Percentiles rank a stretch among this genome's conserved stretches.
Conservation (phyloP, 257 asterid species). For the Pogostemon cablin region DNA sequence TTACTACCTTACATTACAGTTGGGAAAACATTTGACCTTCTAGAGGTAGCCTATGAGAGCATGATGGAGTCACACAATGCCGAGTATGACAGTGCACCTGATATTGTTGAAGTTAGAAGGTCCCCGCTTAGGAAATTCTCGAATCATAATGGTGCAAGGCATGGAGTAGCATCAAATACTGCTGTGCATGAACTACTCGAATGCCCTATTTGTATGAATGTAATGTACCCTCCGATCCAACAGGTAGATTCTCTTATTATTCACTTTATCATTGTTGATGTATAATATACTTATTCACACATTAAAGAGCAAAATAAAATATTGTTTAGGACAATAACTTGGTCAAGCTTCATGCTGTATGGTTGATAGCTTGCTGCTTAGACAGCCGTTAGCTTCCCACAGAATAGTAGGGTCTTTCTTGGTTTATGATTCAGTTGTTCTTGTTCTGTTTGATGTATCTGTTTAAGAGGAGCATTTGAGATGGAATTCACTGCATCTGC, state of each 20-base stretch:
- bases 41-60: constrained; percentile 42
- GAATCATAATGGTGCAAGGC: constrained; percentile 40
- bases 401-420: neutral
- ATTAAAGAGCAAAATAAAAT: neutral
- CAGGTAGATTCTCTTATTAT: constrained; percentile 51
- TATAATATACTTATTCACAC: constrained; percentile 9
- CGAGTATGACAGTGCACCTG: constrained; percentile 50
- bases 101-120: constrained; percentile 45
- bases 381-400: neutral
- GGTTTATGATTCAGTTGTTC: neutral
- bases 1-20: constrained; percentile 13
- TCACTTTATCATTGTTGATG: constrained; percentile 11
- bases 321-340: neutral
- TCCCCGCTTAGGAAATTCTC: constrained; percentile 50
- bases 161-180: constrained; percentile 48
- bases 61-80: constrained; percentile 41
- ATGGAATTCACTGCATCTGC: neutral
- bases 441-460: neutral
- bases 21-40: constrained; percentile 30
- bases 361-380: neutral
- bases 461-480: neutral
- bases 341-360: neutral
- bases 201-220: constrained; percentile 68
- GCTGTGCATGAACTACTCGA: constrained; percentile 73
- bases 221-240: constrained; percentile 77